Percentiles rank a stretch among this genome's conserved stretches.
Conservation (phyloP, 768 basidiomycete species). For the Phylloporus sp. region DNA sequence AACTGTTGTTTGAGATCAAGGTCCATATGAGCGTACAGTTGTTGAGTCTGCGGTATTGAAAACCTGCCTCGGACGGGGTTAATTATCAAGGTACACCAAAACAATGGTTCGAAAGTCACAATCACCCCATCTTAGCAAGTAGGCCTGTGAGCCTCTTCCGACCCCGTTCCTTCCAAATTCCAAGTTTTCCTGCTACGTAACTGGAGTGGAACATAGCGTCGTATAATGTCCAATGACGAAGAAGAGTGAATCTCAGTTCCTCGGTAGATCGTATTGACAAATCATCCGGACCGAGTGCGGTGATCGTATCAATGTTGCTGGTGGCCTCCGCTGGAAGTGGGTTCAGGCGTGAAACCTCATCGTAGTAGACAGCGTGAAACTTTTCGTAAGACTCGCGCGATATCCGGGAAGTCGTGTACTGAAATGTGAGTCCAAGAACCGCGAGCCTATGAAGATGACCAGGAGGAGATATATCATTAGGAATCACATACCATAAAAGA, state of each 20-base stretch:
- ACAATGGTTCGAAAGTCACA: conserved; percentile 6
- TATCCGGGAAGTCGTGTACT: conserved; percentile 86
- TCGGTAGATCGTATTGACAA: conserved; percentile 75
- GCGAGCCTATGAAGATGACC: conserved; percentile 60
- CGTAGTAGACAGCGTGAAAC: conserved; percentile 74
- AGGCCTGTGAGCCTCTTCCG: conserved; percentile 85
- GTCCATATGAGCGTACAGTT: conserved; percentile 94
- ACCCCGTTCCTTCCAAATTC: conserved; percentile 95
- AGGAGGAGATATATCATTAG: neutral
- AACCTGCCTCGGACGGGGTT: conserved; percentile 53
- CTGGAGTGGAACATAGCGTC: conserved; percentile 98
- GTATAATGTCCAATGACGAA: conserved; percentile 96
- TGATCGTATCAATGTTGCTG: conserved; percentile 39
- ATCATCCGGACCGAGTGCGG: conserved; percentile 77
- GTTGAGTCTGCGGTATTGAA: conserved; percentile 91
- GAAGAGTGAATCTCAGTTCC: conserved; percentile 91
- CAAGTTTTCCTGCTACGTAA: conserved; percentile 91
- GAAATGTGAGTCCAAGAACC: conserved; percentile 88
- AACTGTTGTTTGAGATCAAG: conserved; percentile 85
- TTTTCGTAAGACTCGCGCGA: conserved; percentile 82
- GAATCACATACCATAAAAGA: conserved; percentile 69
- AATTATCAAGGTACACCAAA: conserved; percentile 1
- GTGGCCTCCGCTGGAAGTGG: conserved; percentile 44
- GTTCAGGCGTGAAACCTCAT: conserved; percentile 93
- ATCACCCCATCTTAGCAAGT: conserved; percentile 97